Evolutionary conservation across 2,329 filamentous ascomycete species (phyloP), one percentile per base, ranked within the genome.

Genomic region (Hypoxylon sp.): DNA sequence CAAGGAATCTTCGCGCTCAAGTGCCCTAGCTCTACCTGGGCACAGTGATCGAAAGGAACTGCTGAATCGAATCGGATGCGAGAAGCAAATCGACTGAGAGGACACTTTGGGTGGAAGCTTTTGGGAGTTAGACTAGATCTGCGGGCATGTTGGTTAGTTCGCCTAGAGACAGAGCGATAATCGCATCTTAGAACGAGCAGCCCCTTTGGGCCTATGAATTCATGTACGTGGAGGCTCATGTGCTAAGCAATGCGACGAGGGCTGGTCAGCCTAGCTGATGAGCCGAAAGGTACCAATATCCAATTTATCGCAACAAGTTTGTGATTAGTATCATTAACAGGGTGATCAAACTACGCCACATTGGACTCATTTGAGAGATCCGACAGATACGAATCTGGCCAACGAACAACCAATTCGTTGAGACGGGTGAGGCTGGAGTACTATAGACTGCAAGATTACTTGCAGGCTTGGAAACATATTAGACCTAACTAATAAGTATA

Each of bases 21-120:
- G 83, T 3, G 83, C 85, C 45, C 85, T 91, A 66, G 90, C 88
- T 72, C 82, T 93, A 59, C 85, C 87, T 16, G 85, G 90, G 16
- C 88, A 89, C 75, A 89, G 88, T 70, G 90, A 92, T 77, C 85
- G 89, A 68, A 95, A 94, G 81, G 92, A 93, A 76, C 80, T 95
- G 65, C 81, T 95, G 52, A 91, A 91, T 42, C 83, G 92, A 48
- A 94, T 95, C 73, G 92, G 92, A 46, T 95, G 92, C 77, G 91
- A 93, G 76, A 93, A 92, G 81, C 89, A 87, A 72, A 82, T 87
- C 56, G 84, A 87, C 50, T 82, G 69, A 77, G 16, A 12, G 14
- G 4, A 32, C 18, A 40, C 8, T 30, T 24, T 22, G 16, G 22
- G 24, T 32, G 30, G 18, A 6, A 24, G 30, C 16, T 12, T 46